Evolutionary conservation across 176 grass and related monocot genomes (phyloP).

Genomic region (Dendrocalamus sinicus): DNA sequence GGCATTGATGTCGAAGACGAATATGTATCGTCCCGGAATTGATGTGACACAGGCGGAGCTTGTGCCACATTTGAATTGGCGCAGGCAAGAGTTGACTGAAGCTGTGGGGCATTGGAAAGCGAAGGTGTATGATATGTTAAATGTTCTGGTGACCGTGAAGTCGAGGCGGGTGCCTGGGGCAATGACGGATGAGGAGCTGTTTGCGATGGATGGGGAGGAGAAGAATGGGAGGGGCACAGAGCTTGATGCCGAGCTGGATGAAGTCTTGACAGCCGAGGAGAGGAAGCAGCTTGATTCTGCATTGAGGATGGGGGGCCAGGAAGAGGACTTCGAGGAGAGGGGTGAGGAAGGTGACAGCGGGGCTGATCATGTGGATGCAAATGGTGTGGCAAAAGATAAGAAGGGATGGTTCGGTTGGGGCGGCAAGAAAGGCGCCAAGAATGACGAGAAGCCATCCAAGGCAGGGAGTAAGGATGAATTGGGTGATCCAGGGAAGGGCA

Average conservation of each 20-base stretch:
- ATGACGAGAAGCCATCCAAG: conserved; percentile 55
- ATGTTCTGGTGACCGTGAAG: conserved; percentile 90
- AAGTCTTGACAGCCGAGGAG: conserved; percentile 86
- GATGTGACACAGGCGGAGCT: conserved; percentile 97
- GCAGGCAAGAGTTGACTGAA: conserved; percentile 78
- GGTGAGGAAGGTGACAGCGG: conserved; percentile 44
- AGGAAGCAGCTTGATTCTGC: conserved; percentile 93
- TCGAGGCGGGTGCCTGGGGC: conserved; percentile 92
- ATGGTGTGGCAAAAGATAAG: conserved; percentile 68
- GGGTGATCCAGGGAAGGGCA: conserved; percentile 63
- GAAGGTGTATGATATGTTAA: conserved; percentile 87
- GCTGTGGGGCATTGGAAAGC: conserved; percentile 88
- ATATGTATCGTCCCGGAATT: conserved; percentile 94
- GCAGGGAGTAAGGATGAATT: conserved; percentile 58
- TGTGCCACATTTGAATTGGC: conserved; percentile 88
- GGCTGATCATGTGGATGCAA: conserved; percentile 55
- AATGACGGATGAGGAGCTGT: conserved; percentile 95
- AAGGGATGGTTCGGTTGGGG: conserved; percentile 92
- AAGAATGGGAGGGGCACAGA: conserved; percentile 54
- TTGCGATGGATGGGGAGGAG: conserved; percentile 73
- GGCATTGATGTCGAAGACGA: conserved; percentile 89
- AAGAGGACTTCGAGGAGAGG: conserved; percentile 66
- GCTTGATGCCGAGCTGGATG: conserved; percentile 78
- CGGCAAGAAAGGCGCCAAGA: conserved; percentile 67
- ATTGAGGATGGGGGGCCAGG: conserved; percentile 64